Percentiles rank a stretch among this genome's conserved stretches.
Evolutionary conservation across 805 yeast genomes (phyloP).

Genomic region (Ogataea trehalophila): DNA sequence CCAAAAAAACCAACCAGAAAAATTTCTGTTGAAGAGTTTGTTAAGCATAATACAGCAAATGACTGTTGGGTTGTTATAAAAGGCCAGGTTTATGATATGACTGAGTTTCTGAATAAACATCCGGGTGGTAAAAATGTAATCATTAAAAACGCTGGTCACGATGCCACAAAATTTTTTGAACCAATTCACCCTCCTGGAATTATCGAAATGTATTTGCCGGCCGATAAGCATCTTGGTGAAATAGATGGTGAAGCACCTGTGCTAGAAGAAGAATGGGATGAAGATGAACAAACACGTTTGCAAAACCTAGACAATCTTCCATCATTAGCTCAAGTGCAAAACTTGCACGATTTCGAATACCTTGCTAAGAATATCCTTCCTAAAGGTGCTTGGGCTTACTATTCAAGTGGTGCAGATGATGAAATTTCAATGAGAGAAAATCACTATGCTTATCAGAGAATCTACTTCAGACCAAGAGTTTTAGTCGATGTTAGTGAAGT

Average conservation of each 20-base stretch:
- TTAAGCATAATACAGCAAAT: slow-evolving; percentile 48
- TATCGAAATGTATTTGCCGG: slow-evolving; percentile 55
- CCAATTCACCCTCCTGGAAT: slow-evolving; percentile 93
- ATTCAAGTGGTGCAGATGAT: slow-evolving; percentile 89
- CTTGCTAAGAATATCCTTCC: slow-evolving; percentile 78
- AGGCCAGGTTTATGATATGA: slow-evolving; percentile 73
- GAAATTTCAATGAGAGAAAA: slow-evolving; percentile 88
- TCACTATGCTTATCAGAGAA: slow-evolving; percentile 82
- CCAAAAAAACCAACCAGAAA: slow-evolving; percentile 1
- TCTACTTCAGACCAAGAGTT: slow-evolving; percentile 81
- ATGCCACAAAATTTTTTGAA: slow-evolving; percentile 65
- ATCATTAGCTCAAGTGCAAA: slow-evolving; percentile 61
- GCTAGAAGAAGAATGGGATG: slow-evolving; percentile 32
- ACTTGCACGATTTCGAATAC: slow-evolving; percentile 80
- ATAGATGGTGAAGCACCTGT: slow-evolving; percentile 32
- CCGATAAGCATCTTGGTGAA: slow-evolving; percentile 56
- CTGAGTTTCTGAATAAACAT: slow-evolving; percentile 44
- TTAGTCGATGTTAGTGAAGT: slow-evolving; percentile 75
- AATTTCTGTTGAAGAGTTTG: slow-evolving; percentile 36
- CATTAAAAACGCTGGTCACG: slow-evolving; percentile 44
- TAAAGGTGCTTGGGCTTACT: slow-evolving; percentile 86
- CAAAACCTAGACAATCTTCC: slow-evolving; percentile 53
- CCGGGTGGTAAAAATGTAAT: slow-evolving; percentile 51
- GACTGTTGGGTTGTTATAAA: slow-evolving; percentile 86
- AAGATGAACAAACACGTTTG: slow-evolving; percentile 39